Base-by-base conservation (phyloP, 2,329 filamentous ascomycete genomes). In the Scedosporium apiospermum region DNA sequence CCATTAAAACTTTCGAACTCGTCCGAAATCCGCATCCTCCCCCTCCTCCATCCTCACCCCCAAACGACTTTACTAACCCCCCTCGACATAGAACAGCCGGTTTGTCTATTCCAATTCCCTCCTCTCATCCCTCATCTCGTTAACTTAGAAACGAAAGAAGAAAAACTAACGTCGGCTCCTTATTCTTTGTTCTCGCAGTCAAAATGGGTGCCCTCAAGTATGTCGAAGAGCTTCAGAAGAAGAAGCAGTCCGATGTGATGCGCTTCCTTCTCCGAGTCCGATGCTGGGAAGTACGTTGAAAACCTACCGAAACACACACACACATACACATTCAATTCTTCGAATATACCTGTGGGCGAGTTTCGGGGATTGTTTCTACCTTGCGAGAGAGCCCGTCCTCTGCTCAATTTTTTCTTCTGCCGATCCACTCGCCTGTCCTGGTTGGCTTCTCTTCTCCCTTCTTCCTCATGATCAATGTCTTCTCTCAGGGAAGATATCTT, bases 201-300 rank as follows among this genome's bases (percentile, higher is more conserved):
- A 85, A 93, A 87, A 97, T 97, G 95, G 95, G 95, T 90, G 93
- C 93, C 86, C 91, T 97, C 82, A 99, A 99, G 86, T 99, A 96
- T 86, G 91, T 99, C 84, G 96, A 99, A 88, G 95, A 99, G 88
- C 90, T 99, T 85, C 92, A 97, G 82, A 98, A 99, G 92, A 97
- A 96, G 91, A 99, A 99, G 92, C 95, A 99, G 89, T 96, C 91
- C 81, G 95, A 99, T 88, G 90, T 99, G 78, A 91, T 98, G 85
- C 93, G 93, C 85, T 99, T 99, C 88, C 89, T 99, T 84, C 91
- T 97, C 82, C 93, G 92, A 81, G 92, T 96, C 78, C 93, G 95
- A 84, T 99, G 95, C 93, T 99, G 95, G 95, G 95, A 99, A 91
- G 93, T 93, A 86, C 83, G 86, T 86, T 85, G 74, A 83, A 55